Conservation (phyloP, 371 early-diverging fungal species). For the Syncephalastrum monosporum region DNA sequence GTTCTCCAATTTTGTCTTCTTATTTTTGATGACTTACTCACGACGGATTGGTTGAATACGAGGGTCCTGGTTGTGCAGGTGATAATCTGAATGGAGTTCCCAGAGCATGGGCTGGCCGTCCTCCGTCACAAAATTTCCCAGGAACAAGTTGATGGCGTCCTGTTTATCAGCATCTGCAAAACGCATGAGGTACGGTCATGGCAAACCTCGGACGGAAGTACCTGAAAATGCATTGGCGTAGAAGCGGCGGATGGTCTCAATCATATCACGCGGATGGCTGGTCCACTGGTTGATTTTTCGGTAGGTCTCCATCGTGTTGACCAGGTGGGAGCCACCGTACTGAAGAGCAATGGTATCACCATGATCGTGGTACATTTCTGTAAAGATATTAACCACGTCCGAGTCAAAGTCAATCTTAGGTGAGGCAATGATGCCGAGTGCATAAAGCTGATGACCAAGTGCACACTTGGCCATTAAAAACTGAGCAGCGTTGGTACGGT, state of each 20-base stretch:
- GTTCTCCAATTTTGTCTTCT: neutral
- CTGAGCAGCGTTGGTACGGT: constrained; percentile 99
- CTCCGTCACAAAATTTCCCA: constrained; percentile 73
- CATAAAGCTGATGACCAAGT: constrained; percentile 89
- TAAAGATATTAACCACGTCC: constrained; percentile 90
- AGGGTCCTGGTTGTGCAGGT: constrained; percentile 73
- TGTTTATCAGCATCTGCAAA: constrained; percentile 91
- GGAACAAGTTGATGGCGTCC: constrained; percentile 91
- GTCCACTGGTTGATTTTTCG: constrained; percentile 93
- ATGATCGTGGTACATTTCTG: constrained; percentile 97
- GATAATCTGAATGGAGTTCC: constrained; percentile 82
- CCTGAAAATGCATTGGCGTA: constrained; percentile 94
- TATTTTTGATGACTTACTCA: constrained; percentile 32
- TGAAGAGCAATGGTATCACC: constrained; percentile 99
- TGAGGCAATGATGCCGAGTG: constrained; percentile 79
- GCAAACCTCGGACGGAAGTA: constrained; percentile 13
- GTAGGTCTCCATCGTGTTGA: constrained; percentile 97
- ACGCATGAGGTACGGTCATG: neutral
- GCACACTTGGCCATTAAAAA: constrained; percentile 96
- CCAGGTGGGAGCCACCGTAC: constrained; percentile 98
- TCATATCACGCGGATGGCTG: constrained; percentile 93
- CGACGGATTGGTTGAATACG: constrained; percentile 47
- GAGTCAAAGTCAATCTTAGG: constrained; percentile 88
- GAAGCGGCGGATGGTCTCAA: constrained; percentile 88
- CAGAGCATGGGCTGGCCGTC: constrained; percentile 71